These are phyloP conservation scores for Trametes elegans DNA, from an alignment of 768 basidiomycete species.

Conservation along the genomic window DNA sequence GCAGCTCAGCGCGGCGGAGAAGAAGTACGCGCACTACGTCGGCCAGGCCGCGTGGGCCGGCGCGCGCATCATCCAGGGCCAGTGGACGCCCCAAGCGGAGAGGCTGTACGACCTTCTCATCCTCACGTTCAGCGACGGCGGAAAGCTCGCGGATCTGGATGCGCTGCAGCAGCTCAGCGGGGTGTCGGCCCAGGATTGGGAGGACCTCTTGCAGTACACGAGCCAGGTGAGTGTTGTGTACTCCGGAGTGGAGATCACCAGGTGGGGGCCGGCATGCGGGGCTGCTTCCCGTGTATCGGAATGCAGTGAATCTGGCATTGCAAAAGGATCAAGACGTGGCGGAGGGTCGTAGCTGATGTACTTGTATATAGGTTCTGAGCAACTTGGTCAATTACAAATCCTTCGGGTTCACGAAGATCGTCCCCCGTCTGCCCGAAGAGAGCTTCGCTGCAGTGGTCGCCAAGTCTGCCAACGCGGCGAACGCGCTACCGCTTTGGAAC, in stretches of 20 bases:
- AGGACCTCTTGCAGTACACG: slow-evolving; percentile 68
- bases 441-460: slow-evolving; percentile 65
- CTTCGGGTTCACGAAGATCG: slow-evolving; percentile 85
- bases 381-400: slow-evolving; percentile 75
- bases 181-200: slow-evolving; percentile 60
- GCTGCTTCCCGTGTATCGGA: no score
- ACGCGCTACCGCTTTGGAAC: slow-evolving; percentile 61
- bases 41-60: slow-evolving; percentile 81
- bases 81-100: slow-evolving; percentile 74
- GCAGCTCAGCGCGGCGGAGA: slow-evolving; percentile 72
- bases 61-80: slow-evolving; percentile 77
- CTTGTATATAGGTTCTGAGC: slow-evolving; percentile 42
- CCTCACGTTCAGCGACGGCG: slow-evolving; percentile 60
- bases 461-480: slow-evolving; percentile 55
- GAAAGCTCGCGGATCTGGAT: slow-evolving; percentile 54
- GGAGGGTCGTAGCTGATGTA: background rate
- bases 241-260: no score
- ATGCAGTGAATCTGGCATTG: no score
- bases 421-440: slow-evolving; percentile 62
- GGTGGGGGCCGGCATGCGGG: no score
- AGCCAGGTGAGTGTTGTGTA: slow-evolving; percentile 50
- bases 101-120: slow-evolving; percentile 72
- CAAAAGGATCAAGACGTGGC: no score
- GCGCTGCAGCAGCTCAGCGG: slow-evolving; percentile 52
- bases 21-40: slow-evolving; percentile 75